Evolutionary conservation across 148 eudicot species (phyloP), one percentile per base, ranked within the genome.

Genomic region (Simmondsia chinensis): DNA sequence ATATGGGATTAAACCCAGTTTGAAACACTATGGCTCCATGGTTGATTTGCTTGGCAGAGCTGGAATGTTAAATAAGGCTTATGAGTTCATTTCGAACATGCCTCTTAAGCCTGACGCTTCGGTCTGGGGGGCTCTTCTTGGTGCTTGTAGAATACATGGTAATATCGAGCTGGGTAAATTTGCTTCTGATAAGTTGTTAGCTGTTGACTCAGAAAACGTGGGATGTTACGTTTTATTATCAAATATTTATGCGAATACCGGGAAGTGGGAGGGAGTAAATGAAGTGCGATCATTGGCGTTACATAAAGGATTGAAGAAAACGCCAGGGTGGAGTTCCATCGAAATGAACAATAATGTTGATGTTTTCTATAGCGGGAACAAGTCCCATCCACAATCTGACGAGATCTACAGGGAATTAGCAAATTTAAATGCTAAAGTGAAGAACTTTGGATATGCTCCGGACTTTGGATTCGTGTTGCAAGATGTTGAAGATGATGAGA

Each of bases 401-500:
- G 62, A 61, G 31, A 82, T 82, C 20, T 65, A 69, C 58, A 53
- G 15, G 46, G 73, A 75, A 53, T 57, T 82, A 63, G 61, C 33
- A 6, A 46, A 29, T 46, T 51, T 73, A 41, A 73, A 57, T 19
- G 75, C 65, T 28, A 66, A 73, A 43, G 70, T 70, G 44, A 79
- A 72, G 65, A 63, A 53, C 33, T 59, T 72, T 50, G 94, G 94
- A 26, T 83, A 75, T 68, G 51, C 45, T 54, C 87, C 94, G 9
- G 87, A 83, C 39, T 61, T 34, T 28, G 65, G 71, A 37, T 83
- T 66, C 20, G 87, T 83, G 43, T 48, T 83, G 41, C 94, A 83
- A 60, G 87, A 83, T 59, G 94, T 83, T 8, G 87, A 83, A 62
- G 87, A 79, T 19, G 94, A 83, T 23, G 87, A 83, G 64, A 79